These are phyloP conservation scores for Theobroma grandiflorum DNA, from an alignment of 441 rosid genomes.

Conservation along the genomic window DNA sequence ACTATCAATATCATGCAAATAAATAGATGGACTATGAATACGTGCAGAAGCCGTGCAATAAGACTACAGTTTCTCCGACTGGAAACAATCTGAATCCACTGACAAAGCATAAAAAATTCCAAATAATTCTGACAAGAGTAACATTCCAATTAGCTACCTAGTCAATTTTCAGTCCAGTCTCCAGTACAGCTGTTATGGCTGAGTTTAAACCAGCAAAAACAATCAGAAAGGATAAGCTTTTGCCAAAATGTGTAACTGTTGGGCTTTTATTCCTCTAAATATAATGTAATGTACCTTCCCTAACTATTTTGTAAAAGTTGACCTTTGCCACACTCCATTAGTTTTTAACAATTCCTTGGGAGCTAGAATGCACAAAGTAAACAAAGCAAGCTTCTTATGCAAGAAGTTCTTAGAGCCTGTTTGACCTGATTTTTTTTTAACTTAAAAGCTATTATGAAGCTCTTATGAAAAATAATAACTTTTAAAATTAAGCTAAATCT, in stretches of 20 bases:
- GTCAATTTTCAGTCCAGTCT: not conserved
- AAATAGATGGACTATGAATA: not conserved
- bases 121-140: not conserved
- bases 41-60: not conserved
- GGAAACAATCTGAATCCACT: not conserved
- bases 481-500: no score
- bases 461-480: no score
- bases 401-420: not conserved
- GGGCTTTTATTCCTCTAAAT: not conserved
- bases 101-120: not conserved
- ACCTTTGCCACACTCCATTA: not conserved
- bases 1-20: slow-evolving; percentile 5
- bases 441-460: no score
- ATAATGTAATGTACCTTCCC: not conserved
- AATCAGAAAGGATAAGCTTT: not conserved
- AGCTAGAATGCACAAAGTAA: slow-evolving; percentile 3
- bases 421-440: no score
- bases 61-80: not conserved
- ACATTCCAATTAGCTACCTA: not conserved
- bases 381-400: not conserved
- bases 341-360: not conserved
- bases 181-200: not conserved
- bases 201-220: not conserved
- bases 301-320: not conserved
- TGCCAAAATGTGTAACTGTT: not conserved